Conservation (phyloP, 2,329 filamentous ascomycete genomes). For the Alternaria solani region DNA sequence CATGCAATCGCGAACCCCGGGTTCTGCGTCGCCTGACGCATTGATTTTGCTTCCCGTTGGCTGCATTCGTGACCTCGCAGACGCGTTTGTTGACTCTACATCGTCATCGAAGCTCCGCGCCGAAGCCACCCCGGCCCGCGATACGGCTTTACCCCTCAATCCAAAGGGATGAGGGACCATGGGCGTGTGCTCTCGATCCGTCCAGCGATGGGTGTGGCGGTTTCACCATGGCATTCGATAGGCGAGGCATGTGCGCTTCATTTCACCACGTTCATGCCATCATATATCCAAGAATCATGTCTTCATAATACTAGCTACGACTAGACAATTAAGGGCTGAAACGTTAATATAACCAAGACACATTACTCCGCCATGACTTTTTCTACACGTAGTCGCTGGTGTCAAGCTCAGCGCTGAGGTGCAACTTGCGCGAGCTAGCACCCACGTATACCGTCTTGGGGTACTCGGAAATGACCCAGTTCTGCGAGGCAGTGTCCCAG, state of each 20-base stretch:
- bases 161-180: not conserved
- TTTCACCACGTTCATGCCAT: not conserved
- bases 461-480: slow-evolving; percentile 75
- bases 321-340: slow-evolving; percentile 13
- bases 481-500: slow-evolving; percentile 81
- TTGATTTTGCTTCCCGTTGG: not conserved
- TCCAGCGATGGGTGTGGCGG: not conserved
- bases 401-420: slow-evolving; percentile 51
- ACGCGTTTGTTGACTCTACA: slow-evolving; percentile 13
- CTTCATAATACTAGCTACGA: slow-evolving; percentile 3
- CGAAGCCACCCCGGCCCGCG: not conserved
- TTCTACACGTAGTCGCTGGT: slow-evolving; percentile 26
- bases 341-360: not conserved
- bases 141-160: slow-evolving; percentile 4
- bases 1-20: not conserved
- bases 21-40: not conserved
- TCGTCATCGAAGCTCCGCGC: slow-evolving; percentile 8
- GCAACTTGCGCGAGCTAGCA: slow-evolving; percentile 65
- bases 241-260: not conserved
- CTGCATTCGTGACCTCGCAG: not conserved
- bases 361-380: not conserved
- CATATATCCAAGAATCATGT: not conserved
- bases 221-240: not conserved
- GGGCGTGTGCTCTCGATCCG: not conserved
- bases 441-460: slow-evolving; percentile 69